A percentile compares a stretch with the other conserved stretches of the same genome.
These are phyloP conservation scores for Hemerocallis citrina DNA, from an alignment of 106 monocot genomes.

Conservation along the genomic window DNA sequence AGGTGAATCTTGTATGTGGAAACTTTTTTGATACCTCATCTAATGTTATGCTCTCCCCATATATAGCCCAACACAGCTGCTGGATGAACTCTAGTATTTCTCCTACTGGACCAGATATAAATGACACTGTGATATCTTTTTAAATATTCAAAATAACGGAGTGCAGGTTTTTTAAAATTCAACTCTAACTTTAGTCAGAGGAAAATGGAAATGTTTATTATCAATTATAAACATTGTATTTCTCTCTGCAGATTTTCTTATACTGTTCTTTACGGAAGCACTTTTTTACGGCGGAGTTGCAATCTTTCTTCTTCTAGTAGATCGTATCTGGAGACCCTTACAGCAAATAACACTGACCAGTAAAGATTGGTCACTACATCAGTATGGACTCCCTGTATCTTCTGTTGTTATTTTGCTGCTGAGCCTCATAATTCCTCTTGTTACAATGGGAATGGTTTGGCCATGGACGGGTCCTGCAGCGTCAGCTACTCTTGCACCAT, in stretches of 20 bases:
- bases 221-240: too few species aligned
- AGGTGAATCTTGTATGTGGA: too few species aligned
- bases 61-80: too few species aligned
- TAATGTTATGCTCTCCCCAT: too few species aligned
- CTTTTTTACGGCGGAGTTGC: constrained; percentile 85
- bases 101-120: too few species aligned
- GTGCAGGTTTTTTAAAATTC: too few species aligned
- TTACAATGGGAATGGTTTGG: constrained; percentile 99
- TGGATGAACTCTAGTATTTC: too few species aligned
- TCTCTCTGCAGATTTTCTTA: constrained; percentile 72
- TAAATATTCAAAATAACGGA: too few species aligned
- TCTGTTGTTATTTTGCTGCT: constrained; percentile 70
- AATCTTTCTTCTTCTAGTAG: constrained; percentile 63
- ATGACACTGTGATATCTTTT: too few species aligned
- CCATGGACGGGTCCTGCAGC: constrained; percentile 98
- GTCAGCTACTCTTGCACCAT: constrained; percentile 93
- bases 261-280: constrained; percentile 90
- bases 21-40: too few species aligned
- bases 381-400: constrained; percentile 47
- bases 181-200: too few species aligned
- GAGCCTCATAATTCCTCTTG: constrained; percentile 77
- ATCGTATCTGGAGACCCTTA: constrained; percentile 46
- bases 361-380: constrained; percentile 20
- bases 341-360: constrained; percentile 13
- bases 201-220: too few species aligned